phyloP scores from a whole-genome alignment of 176 grass and related monocot species.

The Eragrostis nindensis region DNA sequence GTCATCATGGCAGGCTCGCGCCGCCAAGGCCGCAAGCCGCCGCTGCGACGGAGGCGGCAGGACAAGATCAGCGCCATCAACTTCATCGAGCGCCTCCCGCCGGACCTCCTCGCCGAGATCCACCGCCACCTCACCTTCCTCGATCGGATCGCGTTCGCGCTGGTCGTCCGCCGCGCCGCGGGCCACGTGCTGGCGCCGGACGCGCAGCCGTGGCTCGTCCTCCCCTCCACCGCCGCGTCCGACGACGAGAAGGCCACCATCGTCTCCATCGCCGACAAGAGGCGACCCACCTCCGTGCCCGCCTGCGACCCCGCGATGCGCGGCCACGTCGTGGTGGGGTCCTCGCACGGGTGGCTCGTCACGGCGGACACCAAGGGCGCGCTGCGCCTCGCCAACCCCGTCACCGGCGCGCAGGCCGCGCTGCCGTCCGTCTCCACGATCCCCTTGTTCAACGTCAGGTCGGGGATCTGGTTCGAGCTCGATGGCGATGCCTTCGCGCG shows the following conservation, averaged over 20 bases:
- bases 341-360: slow-evolving; percentile 11
- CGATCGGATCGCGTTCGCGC: slow-evolving; percentile 3
- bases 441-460: not conserved
- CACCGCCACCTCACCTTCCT: not conserved
- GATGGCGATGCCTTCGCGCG: no score
- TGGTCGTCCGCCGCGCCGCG: not conserved
- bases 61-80: no score
- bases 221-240: not conserved
- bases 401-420: not conserved
- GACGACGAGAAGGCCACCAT: not conserved
- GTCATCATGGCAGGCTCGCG: no score
- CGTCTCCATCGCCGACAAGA: not conserved
- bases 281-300: not conserved
- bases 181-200: not conserved
- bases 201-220: not conserved
- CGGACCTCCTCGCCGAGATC: slow-evolving; percentile 3
- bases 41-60: no score
- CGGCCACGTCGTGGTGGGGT: not conserved
- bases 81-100: not conserved
- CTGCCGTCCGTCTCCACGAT: slow-evolving; percentile 14
- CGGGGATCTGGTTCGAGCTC: no score
- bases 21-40: no score
- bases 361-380: not conserved
- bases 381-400: not conserved
- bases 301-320: not conserved